A percentile compares a stretch with the other conserved stretches of the same genome.
Conservation (phyloP, 2,329 filamentous ascomycete species). For the Onygena corvina region DNA sequence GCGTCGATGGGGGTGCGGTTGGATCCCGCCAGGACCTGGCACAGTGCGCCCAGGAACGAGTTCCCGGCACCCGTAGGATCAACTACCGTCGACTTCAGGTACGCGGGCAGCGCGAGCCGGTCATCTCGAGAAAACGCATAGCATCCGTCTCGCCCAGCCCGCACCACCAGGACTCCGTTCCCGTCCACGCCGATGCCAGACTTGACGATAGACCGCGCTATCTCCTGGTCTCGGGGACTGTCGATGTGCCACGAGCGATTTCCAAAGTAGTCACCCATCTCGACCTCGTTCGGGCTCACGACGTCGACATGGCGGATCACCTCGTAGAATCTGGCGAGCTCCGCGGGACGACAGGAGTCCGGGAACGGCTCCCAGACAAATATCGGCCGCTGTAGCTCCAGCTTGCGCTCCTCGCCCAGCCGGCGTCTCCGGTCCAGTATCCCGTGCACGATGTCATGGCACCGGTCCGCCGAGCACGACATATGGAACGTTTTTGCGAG, state of each 20-base stretch:
- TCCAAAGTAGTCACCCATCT: slow-evolving; percentile 78
- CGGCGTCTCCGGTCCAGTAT: slow-evolving; percentile 47
- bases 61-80: slow-evolving; percentile 94
- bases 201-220: slow-evolving; percentile 28
- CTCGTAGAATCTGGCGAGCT: slow-evolving; percentile 42
- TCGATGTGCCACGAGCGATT: slow-evolving; percentile 28
- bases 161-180: slow-evolving; percentile 36
- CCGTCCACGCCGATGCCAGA: slow-evolving; percentile 29
- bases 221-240: slow-evolving; percentile 20
- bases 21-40: slow-evolving; percentile 42
- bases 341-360: slow-evolving; percentile 64
- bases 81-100: slow-evolving; percentile 54
- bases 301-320: slow-evolving; percentile 47
- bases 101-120: slow-evolving; percentile 63
- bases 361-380: slow-evolving; percentile 96
- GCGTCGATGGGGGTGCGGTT: slow-evolving; percentile 23
- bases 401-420: slow-evolving; percentile 21
- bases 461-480: slow-evolving; percentile 68
- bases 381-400: slow-evolving; percentile 43
- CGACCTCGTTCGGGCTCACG: slow-evolving; percentile 70
- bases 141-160: slow-evolving; percentile 51
- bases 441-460: slow-evolving; percentile 60
- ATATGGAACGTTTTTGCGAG: slow-evolving; percentile 71
- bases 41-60: slow-evolving; percentile 60
- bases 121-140: slow-evolving; percentile 36